These are phyloP conservation scores for Umbelopsis vinacea DNA, from an alignment of 192 early-diverging fungal species.

Conservation along the genomic window DNA sequence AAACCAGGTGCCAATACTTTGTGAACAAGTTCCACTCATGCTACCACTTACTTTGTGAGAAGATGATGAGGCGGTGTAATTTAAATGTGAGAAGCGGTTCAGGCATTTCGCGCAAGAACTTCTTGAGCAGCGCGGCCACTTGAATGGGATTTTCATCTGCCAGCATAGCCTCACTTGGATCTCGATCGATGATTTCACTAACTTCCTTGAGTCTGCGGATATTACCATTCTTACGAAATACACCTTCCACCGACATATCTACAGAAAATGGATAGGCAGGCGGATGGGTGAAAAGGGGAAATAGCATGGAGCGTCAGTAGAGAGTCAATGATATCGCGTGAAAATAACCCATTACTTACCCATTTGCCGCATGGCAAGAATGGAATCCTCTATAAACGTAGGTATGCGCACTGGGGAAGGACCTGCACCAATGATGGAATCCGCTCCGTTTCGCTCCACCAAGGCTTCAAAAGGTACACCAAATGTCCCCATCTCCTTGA, in stretches of 20 bases:
- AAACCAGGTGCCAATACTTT: no score
- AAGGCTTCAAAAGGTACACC: conserved; percentile 86
- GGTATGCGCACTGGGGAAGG: conserved; percentile 77
- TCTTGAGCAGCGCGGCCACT: conserved; percentile 93
- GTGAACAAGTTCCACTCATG: not conserved
- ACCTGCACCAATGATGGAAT: conserved; percentile 69
- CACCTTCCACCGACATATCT: conserved; percentile 87
- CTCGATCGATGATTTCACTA: conserved; percentile 82
- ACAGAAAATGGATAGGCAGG: not conserved
- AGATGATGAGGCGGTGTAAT: conserved; percentile 83
- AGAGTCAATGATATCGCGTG: no score
- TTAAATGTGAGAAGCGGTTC: conserved; percentile 93
- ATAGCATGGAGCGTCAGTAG: no score
- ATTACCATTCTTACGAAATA: conserved; percentile 98
- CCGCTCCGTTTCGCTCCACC: conserved; percentile 83
- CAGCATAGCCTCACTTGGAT: conserved; percentile 71
- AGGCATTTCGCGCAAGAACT: conserved; percentile 94
- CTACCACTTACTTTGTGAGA: conserved; percentile 63
- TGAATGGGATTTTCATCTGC: conserved; percentile 82
- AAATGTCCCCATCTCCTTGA: conserved; percentile 78
- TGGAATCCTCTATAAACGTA: conserved; percentile 80
- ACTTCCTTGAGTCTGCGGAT: conserved; percentile 87
- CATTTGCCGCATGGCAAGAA: conserved; percentile 74
- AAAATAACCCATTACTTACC: no score
- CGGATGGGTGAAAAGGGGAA: not conserved